Base-by-base conservation (phyloP, 108 stramenopile genomes). In the Pelagomonas calceolata region DNA sequence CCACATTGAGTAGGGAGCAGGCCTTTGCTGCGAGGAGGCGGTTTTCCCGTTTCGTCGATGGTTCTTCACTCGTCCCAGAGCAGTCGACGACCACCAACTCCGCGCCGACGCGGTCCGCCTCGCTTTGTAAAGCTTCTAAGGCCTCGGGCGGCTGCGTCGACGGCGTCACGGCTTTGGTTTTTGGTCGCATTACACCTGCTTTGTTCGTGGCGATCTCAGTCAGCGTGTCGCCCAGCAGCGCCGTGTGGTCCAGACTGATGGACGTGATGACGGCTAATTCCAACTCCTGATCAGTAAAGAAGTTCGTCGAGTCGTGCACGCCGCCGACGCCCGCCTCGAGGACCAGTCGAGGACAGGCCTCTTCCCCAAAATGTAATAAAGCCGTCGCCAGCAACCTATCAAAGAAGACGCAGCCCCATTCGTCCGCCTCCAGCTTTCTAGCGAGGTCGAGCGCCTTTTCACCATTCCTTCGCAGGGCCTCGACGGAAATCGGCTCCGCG, bases 251-350 rank as follows among this genome's bases (percentile, higher is more conserved):
- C 32, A 69, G 37, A 44, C 67, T 68, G 60, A 78, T 45, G 68
- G 35, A 35, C 43, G 77, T 78, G 39, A 78, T 73, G 32, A 72
- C 72, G 15, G 44, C 37, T 10, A 68, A 5, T 5, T 68, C 74
- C 30, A 26, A 16, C 18, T 36, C 44, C 29, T 67, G 67, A 26
- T 30, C 63, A 10, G 9, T 12, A 12, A 43, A 43, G 69, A 78
- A 78, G 63, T 78, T 78, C 33, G 77, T 78, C n/a, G 77, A 73
- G 65, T 78, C 77, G 37, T 74, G 70, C 63, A 64, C 30, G n/a
- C 77, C 77, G 30, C 77, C 77, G 0, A 78, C 74, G 30, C 77
- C 77, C 30, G 63, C 68, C 73, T 78, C 77, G 30, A 78, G 36
- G 30, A 78, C 36, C 21, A 78, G 30, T 21, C 32, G 21, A 30